Evolutionary conservation across 768 basidiomycete genomes (phyloP).

Genomic region (Suillus alpinus): DNA sequence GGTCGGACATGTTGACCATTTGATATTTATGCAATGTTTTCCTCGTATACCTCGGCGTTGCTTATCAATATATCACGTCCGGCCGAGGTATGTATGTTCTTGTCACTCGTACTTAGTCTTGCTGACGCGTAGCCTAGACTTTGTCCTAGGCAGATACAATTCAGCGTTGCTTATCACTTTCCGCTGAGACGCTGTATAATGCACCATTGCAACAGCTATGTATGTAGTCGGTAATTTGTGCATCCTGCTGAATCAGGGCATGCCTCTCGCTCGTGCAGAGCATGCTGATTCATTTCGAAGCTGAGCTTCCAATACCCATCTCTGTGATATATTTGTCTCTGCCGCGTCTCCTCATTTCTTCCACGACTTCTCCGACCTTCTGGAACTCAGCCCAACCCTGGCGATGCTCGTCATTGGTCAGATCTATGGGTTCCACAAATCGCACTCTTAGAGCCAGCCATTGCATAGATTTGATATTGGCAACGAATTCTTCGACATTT

Average conservation of each 20-base stretch:
- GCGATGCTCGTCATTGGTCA: background rate
- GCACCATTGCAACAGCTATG: background rate
- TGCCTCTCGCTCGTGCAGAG: background rate
- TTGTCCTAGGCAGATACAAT: too few relatives aligned
- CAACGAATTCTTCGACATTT: constrained; percentile 60
- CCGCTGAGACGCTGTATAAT: too few relatives aligned
- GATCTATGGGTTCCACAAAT: constrained; percentile 49
- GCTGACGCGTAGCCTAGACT: too few relatives aligned
- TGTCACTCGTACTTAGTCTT: too few relatives aligned
- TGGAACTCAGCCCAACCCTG: constrained; percentile 59
- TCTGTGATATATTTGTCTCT: constrained; percentile 55
- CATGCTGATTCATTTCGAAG: background rate
- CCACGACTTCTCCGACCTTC: constrained; percentile 67
- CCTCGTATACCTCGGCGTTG: too few relatives aligned
- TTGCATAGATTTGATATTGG: constrained; percentile 70
- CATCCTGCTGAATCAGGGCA: background rate
- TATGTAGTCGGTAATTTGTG: background rate
- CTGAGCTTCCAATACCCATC: constrained; percentile 60
- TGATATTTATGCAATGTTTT: too few relatives aligned
- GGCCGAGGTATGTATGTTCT: too few relatives aligned
- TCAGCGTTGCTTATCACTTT: too few relatives aligned
- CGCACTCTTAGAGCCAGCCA: constrained; percentile 70
- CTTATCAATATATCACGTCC: too few relatives aligned
- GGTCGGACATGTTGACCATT: too few relatives aligned
- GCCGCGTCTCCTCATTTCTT: constrained; percentile 60